phyloP scores from a whole-genome alignment of 129 eudicot genomes.

The Pittosporum tobira region DNA sequence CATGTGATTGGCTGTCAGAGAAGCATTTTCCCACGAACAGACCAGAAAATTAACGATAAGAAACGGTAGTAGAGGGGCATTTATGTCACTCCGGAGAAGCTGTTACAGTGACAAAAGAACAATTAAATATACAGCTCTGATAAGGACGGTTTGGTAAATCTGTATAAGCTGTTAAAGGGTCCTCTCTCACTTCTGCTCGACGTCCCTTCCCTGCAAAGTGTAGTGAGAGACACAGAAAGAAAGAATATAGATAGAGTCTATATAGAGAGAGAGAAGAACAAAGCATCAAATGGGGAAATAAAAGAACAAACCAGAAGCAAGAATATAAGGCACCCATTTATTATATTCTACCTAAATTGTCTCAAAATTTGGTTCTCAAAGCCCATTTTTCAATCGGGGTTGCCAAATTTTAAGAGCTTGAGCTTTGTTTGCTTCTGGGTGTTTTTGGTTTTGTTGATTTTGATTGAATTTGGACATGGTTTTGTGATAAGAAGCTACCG shows the following conservation, averaged over 20 bases:
- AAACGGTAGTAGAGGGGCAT: slow-evolving; percentile 6
- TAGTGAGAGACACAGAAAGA: slow-evolving; percentile 4
- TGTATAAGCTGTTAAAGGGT: slow-evolving; percentile 37
- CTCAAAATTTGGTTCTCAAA: slow-evolving; percentile 14
- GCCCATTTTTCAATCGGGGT: slow-evolving; percentile 6
- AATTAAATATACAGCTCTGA: neutral
- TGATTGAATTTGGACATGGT: slow-evolving; percentile 5
- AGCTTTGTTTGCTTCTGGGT: slow-evolving; percentile 21
- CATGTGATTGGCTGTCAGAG: slow-evolving; percentile 10
- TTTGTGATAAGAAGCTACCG: slow-evolving; percentile 12
- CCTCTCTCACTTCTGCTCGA: slow-evolving; percentile 51
- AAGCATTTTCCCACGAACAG: neutral
- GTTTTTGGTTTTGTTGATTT: slow-evolving; percentile 3
- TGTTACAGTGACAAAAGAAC: slow-evolving; percentile 14
- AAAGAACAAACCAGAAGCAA: slow-evolving; percentile 31
- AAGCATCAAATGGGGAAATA: slow-evolving; percentile 28
- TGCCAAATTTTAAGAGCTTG: slow-evolving; percentile 13
- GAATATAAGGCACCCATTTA: slow-evolving; percentile 21
- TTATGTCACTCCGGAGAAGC: slow-evolving; percentile 8
- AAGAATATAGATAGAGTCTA: neutral
- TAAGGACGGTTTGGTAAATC: slow-evolving; percentile 37
- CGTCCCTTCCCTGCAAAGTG: slow-evolving; percentile 80
- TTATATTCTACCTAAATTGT: slow-evolving; percentile 17
- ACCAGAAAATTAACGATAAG: neutral
- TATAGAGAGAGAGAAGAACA: slow-evolving; percentile 22